phyloP scores from a whole-genome alignment of 768 basidiomycete genomes.

The Agrocybe praecox region DNA sequence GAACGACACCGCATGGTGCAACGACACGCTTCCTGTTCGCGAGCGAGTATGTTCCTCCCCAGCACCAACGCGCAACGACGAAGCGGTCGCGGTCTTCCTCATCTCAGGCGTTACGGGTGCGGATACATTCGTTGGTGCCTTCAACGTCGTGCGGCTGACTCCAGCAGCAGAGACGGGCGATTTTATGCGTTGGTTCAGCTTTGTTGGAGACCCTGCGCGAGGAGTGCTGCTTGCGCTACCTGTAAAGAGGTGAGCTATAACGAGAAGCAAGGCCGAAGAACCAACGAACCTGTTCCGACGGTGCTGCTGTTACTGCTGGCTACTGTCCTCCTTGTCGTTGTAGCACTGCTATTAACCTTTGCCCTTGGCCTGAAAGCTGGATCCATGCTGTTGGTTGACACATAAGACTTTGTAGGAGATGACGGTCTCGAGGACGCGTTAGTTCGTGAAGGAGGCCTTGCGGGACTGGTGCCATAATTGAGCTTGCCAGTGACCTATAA shows the following conservation, averaged over 20 bases:
- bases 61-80: constrained; percentile 6
- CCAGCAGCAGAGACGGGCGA: constrained; percentile 29
- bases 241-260: background rate
- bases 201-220: constrained; percentile 44
- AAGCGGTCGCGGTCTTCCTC: constrained; percentile 29
- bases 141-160: constrained; percentile 22
- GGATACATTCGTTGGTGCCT: constrained; percentile 33
- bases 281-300: constrained; percentile 14
- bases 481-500: constrained; percentile 57
- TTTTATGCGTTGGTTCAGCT: constrained; percentile 40
- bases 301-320: constrained; percentile 9
- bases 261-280: background rate
- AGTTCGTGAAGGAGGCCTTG: constrained; percentile 29
- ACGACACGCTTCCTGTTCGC: constrained; percentile 31
- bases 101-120: constrained; percentile 35
- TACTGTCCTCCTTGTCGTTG: constrained; percentile 32
- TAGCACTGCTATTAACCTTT: constrained; percentile 62
- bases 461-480: constrained; percentile 35
- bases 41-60: constrained; percentile 14
- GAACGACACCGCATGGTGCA: constrained; percentile 40
- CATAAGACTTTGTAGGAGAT: constrained; percentile 38
- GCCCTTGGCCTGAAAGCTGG: constrained; percentile 50
- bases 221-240: constrained; percentile 29
- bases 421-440: constrained; percentile 43
- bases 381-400: constrained; percentile 24